Conservation (phyloP, 2,329 filamentous ascomycete genomes). For the Hymenoscyphus scutula region DNA sequence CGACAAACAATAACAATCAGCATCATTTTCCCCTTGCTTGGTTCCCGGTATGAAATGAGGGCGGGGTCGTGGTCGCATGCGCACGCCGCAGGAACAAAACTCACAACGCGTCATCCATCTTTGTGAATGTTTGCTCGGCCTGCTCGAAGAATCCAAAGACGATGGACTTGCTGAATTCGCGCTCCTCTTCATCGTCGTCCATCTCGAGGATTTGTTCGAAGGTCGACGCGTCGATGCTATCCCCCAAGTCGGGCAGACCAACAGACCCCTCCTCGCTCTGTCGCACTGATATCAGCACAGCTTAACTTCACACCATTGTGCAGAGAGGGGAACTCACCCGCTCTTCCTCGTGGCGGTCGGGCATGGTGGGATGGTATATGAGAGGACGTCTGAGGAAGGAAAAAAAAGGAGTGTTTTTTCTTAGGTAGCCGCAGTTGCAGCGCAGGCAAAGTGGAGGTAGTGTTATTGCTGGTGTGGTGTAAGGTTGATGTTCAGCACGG, state of each 20-base stretch:
- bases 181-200: conserved; percentile 85
- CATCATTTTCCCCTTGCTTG: not conserved
- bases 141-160: conserved; percentile 93
- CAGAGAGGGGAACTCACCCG: conserved; percentile 14
- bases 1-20: not conserved
- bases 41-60: not conserved
- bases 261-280: conserved; percentile 38
- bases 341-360: conserved; percentile 24
- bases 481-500: not conserved
- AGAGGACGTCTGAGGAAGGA: not conserved
- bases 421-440: conserved; percentile 2
- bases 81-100: conserved; percentile 39
- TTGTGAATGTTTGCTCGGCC: conserved; percentile 77
- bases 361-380: conserved; percentile 9
- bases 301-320: not conserved
- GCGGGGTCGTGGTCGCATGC: not conserved
- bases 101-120: conserved; percentile 84
- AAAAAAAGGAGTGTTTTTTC: not conserved
- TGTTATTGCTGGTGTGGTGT: not conserved
- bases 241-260: conserved; percentile 57
- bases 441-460: not conserved
- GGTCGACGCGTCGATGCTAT: conserved; percentile 73
- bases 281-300: not conserved
- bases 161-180: conserved; percentile 85
- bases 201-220: conserved; percentile 98